A percentile compares a stretch with the other conserved stretches of the same genome.
Evolutionary conservation across 306 rosid species (phyloP).

Genomic region (Fagus sylvatica): DNA sequence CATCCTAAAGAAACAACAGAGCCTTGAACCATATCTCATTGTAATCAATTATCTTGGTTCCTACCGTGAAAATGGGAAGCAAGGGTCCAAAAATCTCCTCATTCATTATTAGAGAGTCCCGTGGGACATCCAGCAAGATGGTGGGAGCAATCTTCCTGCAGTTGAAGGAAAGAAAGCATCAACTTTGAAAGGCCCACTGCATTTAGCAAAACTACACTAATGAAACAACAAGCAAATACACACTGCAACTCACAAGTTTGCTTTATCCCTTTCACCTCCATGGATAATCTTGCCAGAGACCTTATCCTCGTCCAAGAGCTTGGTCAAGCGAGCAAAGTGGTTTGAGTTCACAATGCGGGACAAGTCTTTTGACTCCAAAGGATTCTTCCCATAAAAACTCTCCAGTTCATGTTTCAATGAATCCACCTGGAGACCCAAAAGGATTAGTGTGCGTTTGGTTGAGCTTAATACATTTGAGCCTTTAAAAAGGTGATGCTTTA

Average conservation of each 20-base stretch:
- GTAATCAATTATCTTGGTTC: constrained; percentile 19
- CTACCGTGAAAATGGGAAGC: constrained; percentile 89
- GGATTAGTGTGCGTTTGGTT: too few relatives aligned
- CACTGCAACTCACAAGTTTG: constrained; percentile 64
- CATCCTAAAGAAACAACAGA: constrained; percentile 5
- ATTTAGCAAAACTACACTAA: constrained; percentile 19
- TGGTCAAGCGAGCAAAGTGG: constrained; percentile 81
- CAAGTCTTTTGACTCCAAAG: constrained; percentile 79
- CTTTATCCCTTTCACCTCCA: constrained; percentile 82
- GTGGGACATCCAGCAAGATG: constrained; percentile 79
- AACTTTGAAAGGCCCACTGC: constrained; percentile 14
- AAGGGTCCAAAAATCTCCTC: constrained; percentile 98
- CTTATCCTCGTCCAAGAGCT: constrained; percentile 87
- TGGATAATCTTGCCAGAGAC: constrained; percentile 80
- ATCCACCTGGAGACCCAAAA: constrained; percentile 54
- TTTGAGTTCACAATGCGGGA: constrained; percentile 85
- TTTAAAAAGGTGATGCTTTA: too few relatives aligned
- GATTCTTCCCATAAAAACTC: constrained; percentile 74
- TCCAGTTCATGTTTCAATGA: constrained; percentile 72
- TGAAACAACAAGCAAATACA: constrained; percentile 12
- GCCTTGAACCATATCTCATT: background rate
- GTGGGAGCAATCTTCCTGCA: constrained; percentile 89
- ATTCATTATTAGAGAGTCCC: constrained; percentile 71
- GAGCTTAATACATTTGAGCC: too few relatives aligned
- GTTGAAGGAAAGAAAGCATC: constrained; percentile 22